Evolutionary conservation across 768 basidiomycete species (phyloP).

Genomic region (Postia placenta): DNA sequence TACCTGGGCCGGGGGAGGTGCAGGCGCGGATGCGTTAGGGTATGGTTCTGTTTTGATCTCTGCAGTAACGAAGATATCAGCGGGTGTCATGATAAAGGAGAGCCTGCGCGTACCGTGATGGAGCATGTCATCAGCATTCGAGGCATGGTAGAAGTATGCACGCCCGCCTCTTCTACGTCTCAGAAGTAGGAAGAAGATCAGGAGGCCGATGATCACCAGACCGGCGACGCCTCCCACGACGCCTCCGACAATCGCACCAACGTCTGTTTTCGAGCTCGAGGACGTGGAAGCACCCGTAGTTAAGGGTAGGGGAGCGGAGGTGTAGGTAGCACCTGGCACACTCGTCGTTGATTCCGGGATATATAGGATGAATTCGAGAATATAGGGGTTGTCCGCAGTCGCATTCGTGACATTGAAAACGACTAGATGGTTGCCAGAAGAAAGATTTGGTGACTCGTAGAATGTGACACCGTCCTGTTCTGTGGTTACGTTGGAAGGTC

Average conservation of each 20-base stretch:
- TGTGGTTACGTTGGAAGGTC: slow-evolving; percentile 4
- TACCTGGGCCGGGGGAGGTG: neutral
- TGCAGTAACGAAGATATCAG: neutral
- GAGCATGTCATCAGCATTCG: neutral
- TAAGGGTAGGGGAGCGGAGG: neutral
- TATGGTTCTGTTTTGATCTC: neutral
- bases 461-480: slow-evolving; percentile 14
- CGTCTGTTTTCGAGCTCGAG: neutral
- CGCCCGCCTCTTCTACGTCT: neutral
- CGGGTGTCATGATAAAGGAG: neutral
- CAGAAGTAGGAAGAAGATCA: neutral
- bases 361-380: slow-evolving; percentile 16
- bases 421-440: slow-evolving; percentile 7
- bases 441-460: slow-evolving; percentile 13
- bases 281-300: neutral
- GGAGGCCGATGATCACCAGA: slow-evolving; percentile 1
- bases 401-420: slow-evolving; percentile 15
- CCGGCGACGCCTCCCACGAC: slow-evolving; percentile 12
- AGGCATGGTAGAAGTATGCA: neutral
- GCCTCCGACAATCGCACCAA: slow-evolving; percentile 15
- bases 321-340: neutral
- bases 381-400: slow-evolving; percentile 10
- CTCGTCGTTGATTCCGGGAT: slow-evolving; percentile 3
- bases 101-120: neutral
- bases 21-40: neutral